Percentiles rank a stretch among this genome's conserved stretches.
These are phyloP conservation scores for Hemileccinum rubropunctum DNA, from an alignment of 768 basidiomycete species.

Conservation along the genomic window DNA sequence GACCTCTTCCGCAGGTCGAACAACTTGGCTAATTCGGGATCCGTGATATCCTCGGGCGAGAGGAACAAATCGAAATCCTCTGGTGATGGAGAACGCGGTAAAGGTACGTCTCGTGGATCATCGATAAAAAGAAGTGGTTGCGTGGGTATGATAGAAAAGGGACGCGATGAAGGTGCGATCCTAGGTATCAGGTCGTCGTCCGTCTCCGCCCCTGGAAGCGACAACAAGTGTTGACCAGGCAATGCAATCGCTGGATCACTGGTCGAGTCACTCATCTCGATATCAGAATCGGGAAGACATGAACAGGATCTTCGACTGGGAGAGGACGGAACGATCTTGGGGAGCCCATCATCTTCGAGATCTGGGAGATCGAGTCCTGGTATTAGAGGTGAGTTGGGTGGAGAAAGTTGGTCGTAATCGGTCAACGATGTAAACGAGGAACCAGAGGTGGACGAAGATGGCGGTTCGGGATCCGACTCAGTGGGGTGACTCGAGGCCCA, in stretches of 20 bases:
- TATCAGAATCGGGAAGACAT: slow-evolving; percentile 29
- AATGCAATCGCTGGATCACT: slow-evolving; percentile 13
- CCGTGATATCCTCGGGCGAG: slow-evolving; percentile 29
- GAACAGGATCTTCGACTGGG: slow-evolving; percentile 30
- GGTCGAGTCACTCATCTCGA: slow-evolving; percentile 20
- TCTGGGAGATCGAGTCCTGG: slow-evolving; percentile 30
- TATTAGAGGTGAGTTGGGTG: slow-evolving; percentile 33
- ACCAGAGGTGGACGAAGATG: slow-evolving; percentile 9
- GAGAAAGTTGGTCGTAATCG: slow-evolving; percentile 18
- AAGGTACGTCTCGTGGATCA: slow-evolving; percentile 36
- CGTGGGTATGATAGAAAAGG: slow-evolving; percentile 15
- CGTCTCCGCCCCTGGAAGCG: slow-evolving; percentile 43
- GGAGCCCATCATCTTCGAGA: slow-evolving; percentile 26
- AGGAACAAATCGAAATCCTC: slow-evolving; percentile 40
- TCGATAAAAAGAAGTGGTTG: slow-evolving; percentile 42
- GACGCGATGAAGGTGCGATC: background rate
- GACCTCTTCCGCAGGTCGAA: slow-evolving; percentile 40
- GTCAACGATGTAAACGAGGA: slow-evolving; percentile 22
- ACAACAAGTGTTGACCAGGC: slow-evolving; percentile 30
- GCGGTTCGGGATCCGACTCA: slow-evolving; percentile 15
- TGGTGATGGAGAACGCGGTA: slow-evolving; percentile 43
- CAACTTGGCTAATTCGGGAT: slow-evolving; percentile 39
- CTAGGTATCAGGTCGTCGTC: slow-evolving; percentile 42
- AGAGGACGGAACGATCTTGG: slow-evolving; percentile 24
- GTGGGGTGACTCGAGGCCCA: slow-evolving; percentile 13